Evolutionary conservation across 2,329 filamentous ascomycete genomes (phyloP).

Genomic region (Phyllachora maydis): DNA sequence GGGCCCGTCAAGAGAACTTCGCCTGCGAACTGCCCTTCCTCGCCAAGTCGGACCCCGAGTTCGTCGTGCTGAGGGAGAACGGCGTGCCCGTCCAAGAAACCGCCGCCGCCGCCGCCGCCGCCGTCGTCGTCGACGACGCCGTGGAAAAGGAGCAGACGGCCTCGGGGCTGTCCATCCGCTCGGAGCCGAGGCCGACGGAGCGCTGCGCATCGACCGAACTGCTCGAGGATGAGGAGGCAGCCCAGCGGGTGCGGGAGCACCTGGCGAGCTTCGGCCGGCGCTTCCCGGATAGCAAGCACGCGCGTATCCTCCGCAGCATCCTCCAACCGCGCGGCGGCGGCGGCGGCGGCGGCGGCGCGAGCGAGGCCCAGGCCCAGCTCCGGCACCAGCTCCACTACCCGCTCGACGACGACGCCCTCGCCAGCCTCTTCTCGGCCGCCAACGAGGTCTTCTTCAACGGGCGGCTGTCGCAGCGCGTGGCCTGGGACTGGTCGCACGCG

Average conservation of each 20-base stretch:
- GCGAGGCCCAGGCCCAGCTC: too few relatives aligned
- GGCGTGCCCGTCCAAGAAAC: slow-evolving; percentile 1
- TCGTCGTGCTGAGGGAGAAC: too few relatives aligned
- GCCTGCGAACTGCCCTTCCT: too few relatives aligned
- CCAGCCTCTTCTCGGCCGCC: slow-evolving; percentile 35
- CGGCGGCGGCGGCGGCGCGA: too few relatives aligned
- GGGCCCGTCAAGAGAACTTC: too few relatives aligned
- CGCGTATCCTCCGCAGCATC: slow-evolving; percentile 34
- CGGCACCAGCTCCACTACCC: too few relatives aligned
- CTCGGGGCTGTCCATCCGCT: slow-evolving; percentile 25
- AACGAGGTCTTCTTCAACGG: slow-evolving; percentile 43
- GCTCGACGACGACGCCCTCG: slow-evolving; percentile 34
- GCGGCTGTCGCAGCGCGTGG: slow-evolving; percentile 31
- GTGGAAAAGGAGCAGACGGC: slow-evolving; percentile 23
- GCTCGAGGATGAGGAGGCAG: slow-evolving; percentile 24
- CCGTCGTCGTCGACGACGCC: slow-evolving; percentile 3
- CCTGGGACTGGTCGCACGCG: slow-evolving; percentile 38
- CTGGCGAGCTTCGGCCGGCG: slow-evolving; percentile 21
- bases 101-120: slow-evolving; percentile 2
- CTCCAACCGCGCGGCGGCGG: slow-evolving; percentile 27
- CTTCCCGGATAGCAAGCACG: slow-evolving; percentile 27
- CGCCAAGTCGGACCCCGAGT: too few relatives aligned
- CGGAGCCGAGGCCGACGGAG: slow-evolving; percentile 16
- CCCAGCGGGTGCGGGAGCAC: slow-evolving; percentile 24
- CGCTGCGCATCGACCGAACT: slow-evolving; percentile 14